Evolutionary conservation across 2,329 filamentous ascomycete genomes (phyloP), one percentile per base, ranked within the genome.

Genomic region (Pestalotiopsis fici): DNA sequence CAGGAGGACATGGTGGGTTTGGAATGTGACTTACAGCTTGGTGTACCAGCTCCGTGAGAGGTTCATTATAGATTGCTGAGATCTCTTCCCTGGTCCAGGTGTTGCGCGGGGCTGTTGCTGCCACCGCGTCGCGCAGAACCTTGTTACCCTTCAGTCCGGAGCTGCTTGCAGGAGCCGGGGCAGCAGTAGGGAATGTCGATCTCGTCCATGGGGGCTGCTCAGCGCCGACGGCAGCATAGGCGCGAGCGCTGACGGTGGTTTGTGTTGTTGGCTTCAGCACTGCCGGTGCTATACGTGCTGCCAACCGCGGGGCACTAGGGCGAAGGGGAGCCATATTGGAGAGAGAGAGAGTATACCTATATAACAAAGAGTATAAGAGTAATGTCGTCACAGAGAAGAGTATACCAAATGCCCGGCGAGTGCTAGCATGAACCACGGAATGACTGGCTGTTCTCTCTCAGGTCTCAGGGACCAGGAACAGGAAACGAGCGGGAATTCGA

Each of bases 21-120:
- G n/a, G 21, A 13, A 47, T 25, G 18, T n/a, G 28, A 79, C 86
- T 79, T 80, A 94, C 93, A 69, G 93, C 88, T 77, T 92, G 90
- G 78, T 90, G 92, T 9, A 91, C 87, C 74, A 97, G 82, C 76
- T 95, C 91, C 83, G 95, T 91, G 77, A 97, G 83, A 18, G 93
- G 93, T 63, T 91, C 91, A 76, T 95, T 88, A 81, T 96, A 97
- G 73, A 97, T 91, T 70, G 92, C 88, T 11, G 90, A 83, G 69
- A 97, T 94, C 81, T 97, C 92, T 70, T 95, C 90, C 71, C 87
- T 89, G 5, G 93, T 93, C 94, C 94, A 97, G 78, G 90, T 87
- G 74, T 90, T 91, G 62, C 93, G 85, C 13, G 92, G 87, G 5
- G 77, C 81, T 1, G 81, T 85, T 25, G 91, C 89, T 57, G 86